Base-by-base conservation (phyloP, 805 yeast genomes). In the Cyberlindnera sargentensis region DNA sequence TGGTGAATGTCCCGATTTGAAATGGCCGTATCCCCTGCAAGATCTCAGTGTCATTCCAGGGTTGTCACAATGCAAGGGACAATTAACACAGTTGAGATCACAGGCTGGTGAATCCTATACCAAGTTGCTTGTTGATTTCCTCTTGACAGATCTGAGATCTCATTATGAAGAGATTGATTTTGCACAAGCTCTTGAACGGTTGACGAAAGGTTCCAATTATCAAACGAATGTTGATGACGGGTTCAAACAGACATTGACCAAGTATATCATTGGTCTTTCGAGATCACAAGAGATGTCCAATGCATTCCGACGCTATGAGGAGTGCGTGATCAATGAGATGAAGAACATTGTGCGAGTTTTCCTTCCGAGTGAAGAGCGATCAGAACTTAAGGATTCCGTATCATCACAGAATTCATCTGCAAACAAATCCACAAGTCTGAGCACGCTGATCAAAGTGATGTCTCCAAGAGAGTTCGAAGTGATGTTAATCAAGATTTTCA, bases 381-480 rank as follows among this genome's bases (percentile, higher is more conserved):
- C 34, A 6, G 29, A 37, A n/a, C 11, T 28, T 6, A 45, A 35
- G 11, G 45, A 41, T 26, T 43, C 49, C 11, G 39, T 34, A 3
- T 34, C 34, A 15, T 24, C 38, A 20, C 36, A 42, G 28, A 39
- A 47, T 25, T 40, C 46, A 24, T 8, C 41, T 3, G 25, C 44
- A 31, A 33, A 46, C 11, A 37, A 33, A 39, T 42, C 10, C 39
- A 31, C 60, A 5, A 64, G 64, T 43, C 64, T 54, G 68, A 31
- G 65, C 63, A 4, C 66, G 4, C 47, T 68, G 39, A 74, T 93
- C 40, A 78, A 81, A 49, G 73, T 76, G 3, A 71, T 88, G 72
- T 71, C 88, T 0, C 83, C 93, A 0, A 62, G 65, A 10, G 96
- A 87, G 46, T 89, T 89, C 57, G 87, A 84, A 53, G 67, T 64